These are phyloP conservation scores for Aspergillus sp. DNA, from an alignment of 2,329 filamentous ascomycete genomes.

Conservation along the genomic window DNA sequence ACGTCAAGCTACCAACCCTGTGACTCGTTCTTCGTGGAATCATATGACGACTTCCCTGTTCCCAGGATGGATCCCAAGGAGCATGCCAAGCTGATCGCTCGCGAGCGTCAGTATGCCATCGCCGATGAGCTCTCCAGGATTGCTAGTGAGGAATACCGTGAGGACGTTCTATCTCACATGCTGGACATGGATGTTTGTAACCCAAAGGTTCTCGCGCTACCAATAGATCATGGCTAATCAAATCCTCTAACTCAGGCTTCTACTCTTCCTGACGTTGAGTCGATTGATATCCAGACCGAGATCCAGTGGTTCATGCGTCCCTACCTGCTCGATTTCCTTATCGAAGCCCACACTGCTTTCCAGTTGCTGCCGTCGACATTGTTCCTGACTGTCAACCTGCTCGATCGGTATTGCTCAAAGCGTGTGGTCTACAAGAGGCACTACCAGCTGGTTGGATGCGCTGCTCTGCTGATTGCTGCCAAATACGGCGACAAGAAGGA, in stretches of 20 bases:
- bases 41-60: conserved; percentile 55
- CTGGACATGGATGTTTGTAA: conserved; percentile 79
- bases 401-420: conserved; percentile 97
- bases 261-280: conserved; percentile 92
- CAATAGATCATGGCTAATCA: conserved; percentile 29
- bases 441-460: conserved; percentile 96
- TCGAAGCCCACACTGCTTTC: conserved; percentile 96
- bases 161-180: conserved; percentile 94
- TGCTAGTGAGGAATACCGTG: conserved; percentile 87
- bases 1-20: conserved; percentile 65
- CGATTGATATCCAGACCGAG: conserved; percentile 98
- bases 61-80: conserved; percentile 71
- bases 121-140: conserved; percentile 85
- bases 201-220: not conserved
- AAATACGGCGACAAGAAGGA: conserved; percentile 99
- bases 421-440: conserved; percentile 98
- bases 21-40: conserved; percentile 71
- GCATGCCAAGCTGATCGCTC: conserved; percentile 75
- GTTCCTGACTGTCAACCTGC: conserved; percentile 93
- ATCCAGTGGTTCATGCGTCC: conserved; percentile 99
- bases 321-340: conserved; percentile 95
- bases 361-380: conserved; percentile 91
- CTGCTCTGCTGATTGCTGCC: conserved; percentile 91
- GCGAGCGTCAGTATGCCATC: conserved; percentile 84
- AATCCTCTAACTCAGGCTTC: conserved; percentile 60